Conservation (phyloP, 2,329 filamentous ascomycete species). For the Bipolaris victoriae region DNA sequence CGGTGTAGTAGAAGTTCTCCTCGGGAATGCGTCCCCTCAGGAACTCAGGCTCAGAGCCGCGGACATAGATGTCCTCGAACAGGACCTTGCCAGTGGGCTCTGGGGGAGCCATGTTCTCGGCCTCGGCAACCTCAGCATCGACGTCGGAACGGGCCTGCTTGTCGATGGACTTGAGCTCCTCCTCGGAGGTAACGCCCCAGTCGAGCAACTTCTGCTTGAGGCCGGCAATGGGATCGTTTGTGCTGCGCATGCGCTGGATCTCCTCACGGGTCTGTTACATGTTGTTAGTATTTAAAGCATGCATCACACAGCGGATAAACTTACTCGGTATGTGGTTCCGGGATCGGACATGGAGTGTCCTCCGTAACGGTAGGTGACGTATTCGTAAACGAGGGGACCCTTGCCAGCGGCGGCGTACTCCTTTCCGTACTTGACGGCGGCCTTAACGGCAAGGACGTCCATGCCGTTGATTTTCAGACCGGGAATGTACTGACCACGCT, state of each 20-base stretch:
- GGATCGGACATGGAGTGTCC: conserved; percentile 99
- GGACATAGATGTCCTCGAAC: conserved; percentile 95
- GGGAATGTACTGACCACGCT: conserved; percentile 99
- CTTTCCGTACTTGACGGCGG: conserved; percentile 92
- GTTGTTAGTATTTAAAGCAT: conserved; percentile 21
- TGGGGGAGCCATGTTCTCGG: conserved; percentile 85
- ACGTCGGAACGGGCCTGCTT: conserved; percentile 88
- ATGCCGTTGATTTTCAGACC: conserved; percentile 99
- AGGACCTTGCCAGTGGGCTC: conserved; percentile 81
- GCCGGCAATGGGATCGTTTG: conserved; percentile 96
- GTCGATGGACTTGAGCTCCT: conserved; percentile 94
- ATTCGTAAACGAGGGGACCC: conserved; percentile 95
- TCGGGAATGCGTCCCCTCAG: conserved; percentile 86
- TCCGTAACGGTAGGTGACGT: conserved; percentile 98
- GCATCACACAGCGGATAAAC: conserved; percentile 10
- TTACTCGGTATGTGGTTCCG: conserved; percentile 89
- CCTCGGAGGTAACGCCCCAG: conserved; percentile 89
- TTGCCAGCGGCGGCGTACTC: conserved; percentile 82
- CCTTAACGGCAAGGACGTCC: conserved; percentile 98
- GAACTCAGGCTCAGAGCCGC: conserved; percentile 84
- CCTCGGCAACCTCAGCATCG: conserved; percentile 86
- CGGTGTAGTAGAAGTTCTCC: conserved; percentile 82
- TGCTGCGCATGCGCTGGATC: conserved; percentile 99
- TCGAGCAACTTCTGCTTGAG: conserved; percentile 98
- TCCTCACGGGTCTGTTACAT: conserved; percentile 79